Percentiles rank a stretch among this genome's conserved stretches.
phyloP scores from a whole-genome alignment of 352 stramenopile species.

The Ophiocytium majus region DNA sequence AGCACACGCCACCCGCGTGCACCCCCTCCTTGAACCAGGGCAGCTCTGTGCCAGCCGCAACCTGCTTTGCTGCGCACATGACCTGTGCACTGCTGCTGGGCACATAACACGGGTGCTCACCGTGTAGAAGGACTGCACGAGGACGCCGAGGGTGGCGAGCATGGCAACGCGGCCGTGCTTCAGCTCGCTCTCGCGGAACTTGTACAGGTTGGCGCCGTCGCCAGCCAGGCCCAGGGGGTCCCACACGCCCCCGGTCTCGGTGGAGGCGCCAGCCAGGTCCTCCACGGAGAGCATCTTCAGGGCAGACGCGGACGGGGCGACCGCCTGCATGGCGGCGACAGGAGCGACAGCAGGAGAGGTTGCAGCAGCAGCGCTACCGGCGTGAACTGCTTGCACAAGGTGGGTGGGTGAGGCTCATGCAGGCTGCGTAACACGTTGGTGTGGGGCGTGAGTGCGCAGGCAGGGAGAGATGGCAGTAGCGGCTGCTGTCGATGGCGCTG shows the following conservation, averaged over 20 bases:
- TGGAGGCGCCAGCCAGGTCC: conserved; percentile 56
- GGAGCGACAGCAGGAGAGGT: neutral
- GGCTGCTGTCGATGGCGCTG: no score
- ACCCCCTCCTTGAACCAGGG: no score
- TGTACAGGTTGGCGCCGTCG: conserved; percentile 54
- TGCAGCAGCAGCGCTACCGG: neutral
- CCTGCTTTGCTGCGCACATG: no score
- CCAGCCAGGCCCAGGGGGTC: conserved; percentile 56
- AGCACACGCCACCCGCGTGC: no score
- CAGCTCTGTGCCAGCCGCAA: no score
- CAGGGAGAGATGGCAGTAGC: neutral
- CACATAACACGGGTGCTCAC: no score
- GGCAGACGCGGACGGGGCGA: neutral
- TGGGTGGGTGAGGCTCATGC: neutral
- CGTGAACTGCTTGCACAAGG: neutral
- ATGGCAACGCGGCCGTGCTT: conserved; percentile 58
- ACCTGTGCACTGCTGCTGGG: no score
- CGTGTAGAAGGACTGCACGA: conserved; percentile 38
- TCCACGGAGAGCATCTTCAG: conserved; percentile 55
- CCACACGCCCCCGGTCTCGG: conserved; percentile 52
- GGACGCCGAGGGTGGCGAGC: conserved; percentile 25
- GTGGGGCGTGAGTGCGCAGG: neutral
- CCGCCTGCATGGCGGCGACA: neutral
- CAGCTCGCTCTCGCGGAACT: conserved; percentile 50
- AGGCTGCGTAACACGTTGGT: neutral